Percentiles rank a stretch among this genome's conserved stretches.
Evolutionary conservation across 495 filamentous ascomycete genomes (phyloP).

Genomic region (Tuber magnatum): DNA sequence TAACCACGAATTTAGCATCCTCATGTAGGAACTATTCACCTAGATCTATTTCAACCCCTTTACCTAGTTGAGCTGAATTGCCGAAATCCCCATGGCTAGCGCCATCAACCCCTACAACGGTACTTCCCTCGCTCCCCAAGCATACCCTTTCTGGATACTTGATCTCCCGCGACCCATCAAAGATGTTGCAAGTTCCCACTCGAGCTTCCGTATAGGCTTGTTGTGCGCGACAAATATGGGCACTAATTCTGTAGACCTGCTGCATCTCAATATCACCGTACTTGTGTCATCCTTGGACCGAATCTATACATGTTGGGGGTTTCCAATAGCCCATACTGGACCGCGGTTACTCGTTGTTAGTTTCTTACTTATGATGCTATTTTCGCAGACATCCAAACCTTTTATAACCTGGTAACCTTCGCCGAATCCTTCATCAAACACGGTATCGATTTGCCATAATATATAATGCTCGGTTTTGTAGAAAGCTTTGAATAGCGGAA

Average conservation of each 20-base stretch:
- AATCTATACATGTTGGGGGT: background rate
- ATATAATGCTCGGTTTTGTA: conserved; percentile 28
- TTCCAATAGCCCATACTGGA: conserved; percentile 24
- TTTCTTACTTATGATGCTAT: background rate
- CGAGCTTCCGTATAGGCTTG: background rate
- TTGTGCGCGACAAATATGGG: background rate
- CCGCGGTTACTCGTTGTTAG: background rate
- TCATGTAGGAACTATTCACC: conserved; percentile 29
- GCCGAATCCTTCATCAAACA: conserved; percentile 32
- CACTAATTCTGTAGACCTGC: background rate
- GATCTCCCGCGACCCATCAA: background rate
- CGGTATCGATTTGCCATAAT: conserved; percentile 45
- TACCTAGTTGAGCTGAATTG: conserved; percentile 18
- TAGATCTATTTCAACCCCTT: conserved; percentile 28
- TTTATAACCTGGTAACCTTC: conserved; percentile 20
- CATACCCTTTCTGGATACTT: background rate
- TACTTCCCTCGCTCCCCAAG: background rate
- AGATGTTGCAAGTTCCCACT: background rate
- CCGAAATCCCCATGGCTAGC: background rate
- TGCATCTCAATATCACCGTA: background rate
- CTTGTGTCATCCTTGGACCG: background rate
- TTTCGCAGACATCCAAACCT: conserved; percentile 4
- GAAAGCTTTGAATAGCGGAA: conserved; percentile 9
- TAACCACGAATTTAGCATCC: background rate
- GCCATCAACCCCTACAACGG: background rate